phyloP scores from a whole-genome alignment of 805 yeast species.

The Saccharomyces eubayanus region DNA sequence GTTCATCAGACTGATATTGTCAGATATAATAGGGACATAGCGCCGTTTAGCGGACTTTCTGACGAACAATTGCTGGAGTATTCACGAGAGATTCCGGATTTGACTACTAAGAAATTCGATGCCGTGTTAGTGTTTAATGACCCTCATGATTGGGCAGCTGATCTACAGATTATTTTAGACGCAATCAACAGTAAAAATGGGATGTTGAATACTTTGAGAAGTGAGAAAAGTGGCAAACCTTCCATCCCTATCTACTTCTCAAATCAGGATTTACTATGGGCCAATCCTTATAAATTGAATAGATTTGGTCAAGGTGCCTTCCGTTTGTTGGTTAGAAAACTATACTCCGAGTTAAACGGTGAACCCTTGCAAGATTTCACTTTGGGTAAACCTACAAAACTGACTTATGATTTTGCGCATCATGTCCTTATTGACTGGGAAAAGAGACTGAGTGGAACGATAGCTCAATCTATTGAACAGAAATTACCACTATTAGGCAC shows the following conservation, averaged over 20 bases:
- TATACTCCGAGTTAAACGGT: constrained; percentile 46
- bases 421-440: constrained; percentile 52
- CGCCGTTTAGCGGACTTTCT: constrained; percentile 76
- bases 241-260: constrained; percentile 69
- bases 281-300: constrained; percentile 68
- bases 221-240: constrained; percentile 34
- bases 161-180: constrained; percentile 69
- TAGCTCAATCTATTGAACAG: constrained; percentile 15
- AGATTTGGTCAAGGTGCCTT: constrained; percentile 91
- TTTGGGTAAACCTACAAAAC: constrained; percentile 73
- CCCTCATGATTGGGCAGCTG: constrained; percentile 83
- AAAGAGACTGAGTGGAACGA: constrained; percentile 27
- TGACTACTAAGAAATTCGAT: constrained; percentile 43
- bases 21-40: constrained; percentile 44
- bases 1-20: constrained; percentile 67
- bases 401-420: constrained; percentile 80
- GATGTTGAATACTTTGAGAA: constrained; percentile 50
- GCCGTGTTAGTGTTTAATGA: constrained; percentile 81
- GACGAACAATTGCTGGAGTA: constrained; percentile 37
- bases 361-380: constrained; percentile 43
- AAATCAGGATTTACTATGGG: constrained; percentile 81
- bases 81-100: constrained; percentile 25
- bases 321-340: constrained; percentile 49
- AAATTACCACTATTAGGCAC: constrained; percentile 39
- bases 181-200: constrained; percentile 59